Base-by-base conservation (phyloP, 2,329 filamentous ascomycete genomes). In the Diaporthe helianthi region DNA sequence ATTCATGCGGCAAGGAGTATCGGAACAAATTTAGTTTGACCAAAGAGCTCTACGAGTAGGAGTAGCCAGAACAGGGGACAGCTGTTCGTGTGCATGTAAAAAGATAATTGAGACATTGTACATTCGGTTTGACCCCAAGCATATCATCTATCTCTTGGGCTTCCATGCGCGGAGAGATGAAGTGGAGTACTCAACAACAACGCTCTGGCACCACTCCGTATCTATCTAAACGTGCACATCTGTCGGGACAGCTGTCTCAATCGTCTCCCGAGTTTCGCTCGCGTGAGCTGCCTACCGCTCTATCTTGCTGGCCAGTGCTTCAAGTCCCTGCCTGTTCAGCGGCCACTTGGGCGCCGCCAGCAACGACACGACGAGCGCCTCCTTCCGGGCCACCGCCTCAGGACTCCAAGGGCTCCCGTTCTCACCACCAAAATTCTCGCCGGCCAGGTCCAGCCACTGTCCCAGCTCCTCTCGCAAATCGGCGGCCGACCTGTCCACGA, bases 401-500 rank as follows among this genome's bases (percentile, higher is more conserved):
- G 41, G 29, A 13, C 65, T 67, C 65, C 65, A 67, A 13, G 24
- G 65, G 17, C 33, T 24, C 2, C 36, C 36, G 15, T 13, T 6
- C n/a, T 26, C 17, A 6, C 1, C 36, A n/a, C 4, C 36, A 2
- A n/a, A 15, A 15, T 15, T 17, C 4, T 10, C 54, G 54, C 54
- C 54, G 22, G 84, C 83, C 74, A 82, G 75, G n/a, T 77, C 75
- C 55, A 89, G 73, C 87, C 86, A 88, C 66, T 79, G 77, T 26
- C 76, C 79, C 52, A 89, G 76, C 73, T 79, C 75, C 10, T 75
- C 76, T 71, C 84, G 79, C 72, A 93, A 75, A 70, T 88, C 86
- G 1, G 29, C 38, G n/a, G 44, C 29, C 19, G 52, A 36, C 87
- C 69, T 85, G 58, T 17, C 85, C 3, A 80, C 85, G 31, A 87